Evolutionary conservation across 495 filamentous ascomycete genomes (phyloP), one percentile per base, ranked within the genome.

Genomic region (Aspergillus avenaceus): DNA sequence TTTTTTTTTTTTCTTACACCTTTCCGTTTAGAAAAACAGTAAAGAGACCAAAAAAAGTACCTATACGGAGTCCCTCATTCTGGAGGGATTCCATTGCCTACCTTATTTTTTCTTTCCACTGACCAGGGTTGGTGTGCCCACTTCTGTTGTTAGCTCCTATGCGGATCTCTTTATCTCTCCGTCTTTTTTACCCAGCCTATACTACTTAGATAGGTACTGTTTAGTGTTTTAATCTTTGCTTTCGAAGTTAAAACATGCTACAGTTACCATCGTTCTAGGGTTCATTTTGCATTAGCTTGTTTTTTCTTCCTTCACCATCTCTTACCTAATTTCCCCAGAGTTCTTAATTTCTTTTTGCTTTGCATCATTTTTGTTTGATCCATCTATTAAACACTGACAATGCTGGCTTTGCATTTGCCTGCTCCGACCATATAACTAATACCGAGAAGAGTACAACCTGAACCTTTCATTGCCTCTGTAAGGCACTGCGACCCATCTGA

Each of bases 391-490:
- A 23, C 41, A 14, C 22, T 23, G 5, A 36, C 41, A 24, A 24
- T 38, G 19, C 26, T 50, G 16, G 14, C 21, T 22, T 43, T 31
- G 29, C 40, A 21, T 19, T n/a, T n/a, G n/a, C n/a, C n/a, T n/a
- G n/a, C n/a, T n/a, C n/a, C n/a, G n/a, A n/a, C n/a, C n/a, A n/a
- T 24, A 5, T 34, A 47, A 22, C 53, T 49, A 41, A 49, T 41
- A 45, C 27, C 46, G 41, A 41, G 19, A 45, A 45, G 29, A n/a
- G n/a, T n/a, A n/a, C n/a, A n/a, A n/a, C n/a, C n/a, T n/a, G n/a
- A n/a, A n/a, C n/a, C n/a, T n/a, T n/a, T n/a, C n/a, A 8, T 38
- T 38, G 34, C 34, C 16, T 21, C 16, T n/a, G 11, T 38, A 14
- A 1, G 34, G 34, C 16, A 38, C 18, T 38, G 42, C 54, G 42